phyloP scores from a whole-genome alignment of 164 flowering plant species.

The Saururus chinensis region DNA sequence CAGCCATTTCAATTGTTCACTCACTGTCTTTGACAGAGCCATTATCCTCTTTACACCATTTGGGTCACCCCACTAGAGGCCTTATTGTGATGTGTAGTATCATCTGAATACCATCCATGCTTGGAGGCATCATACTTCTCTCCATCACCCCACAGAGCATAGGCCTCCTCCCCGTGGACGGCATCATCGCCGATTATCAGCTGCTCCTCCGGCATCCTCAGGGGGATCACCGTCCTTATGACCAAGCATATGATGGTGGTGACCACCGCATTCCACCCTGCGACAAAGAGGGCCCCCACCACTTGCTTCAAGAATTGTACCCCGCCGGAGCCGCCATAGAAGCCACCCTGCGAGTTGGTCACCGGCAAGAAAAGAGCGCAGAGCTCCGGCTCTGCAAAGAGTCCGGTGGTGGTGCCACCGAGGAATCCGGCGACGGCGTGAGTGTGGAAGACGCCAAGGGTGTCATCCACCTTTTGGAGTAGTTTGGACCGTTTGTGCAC shows the following conservation, averaged over 20 bases:
- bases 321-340: constrained; percentile 25
- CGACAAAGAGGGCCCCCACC: constrained; percentile 21
- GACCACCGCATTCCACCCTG: constrained; percentile 26
- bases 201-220: constrained; percentile 33
- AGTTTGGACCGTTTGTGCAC: constrained; percentile 34
- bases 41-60: constrained; percentile 6
- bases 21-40: no score
- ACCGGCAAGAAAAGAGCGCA: constrained; percentile 27
- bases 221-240: constrained; percentile 19
- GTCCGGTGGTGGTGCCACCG: constrained; percentile 38
- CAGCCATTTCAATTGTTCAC: no score
- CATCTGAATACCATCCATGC: constrained; percentile 26
- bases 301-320: constrained; percentile 26
- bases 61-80: constrained; percentile 15
- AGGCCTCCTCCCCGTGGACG: constrained; percentile 41
- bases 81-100: constrained; percentile 8
- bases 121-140: constrained; percentile 22
- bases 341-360: constrained; percentile 21
- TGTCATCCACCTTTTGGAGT: constrained; percentile 43
- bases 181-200: constrained; percentile 33
- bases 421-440: constrained; percentile 47
- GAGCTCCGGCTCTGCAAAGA: constrained; percentile 29
- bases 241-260: constrained; percentile 22
- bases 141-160: constrained; percentile 34
- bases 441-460: constrained; percentile 52